phyloP scores from a whole-genome alignment of 2,329 filamentous ascomycete species.

The Fusarium pseudocircinatum region DNA sequence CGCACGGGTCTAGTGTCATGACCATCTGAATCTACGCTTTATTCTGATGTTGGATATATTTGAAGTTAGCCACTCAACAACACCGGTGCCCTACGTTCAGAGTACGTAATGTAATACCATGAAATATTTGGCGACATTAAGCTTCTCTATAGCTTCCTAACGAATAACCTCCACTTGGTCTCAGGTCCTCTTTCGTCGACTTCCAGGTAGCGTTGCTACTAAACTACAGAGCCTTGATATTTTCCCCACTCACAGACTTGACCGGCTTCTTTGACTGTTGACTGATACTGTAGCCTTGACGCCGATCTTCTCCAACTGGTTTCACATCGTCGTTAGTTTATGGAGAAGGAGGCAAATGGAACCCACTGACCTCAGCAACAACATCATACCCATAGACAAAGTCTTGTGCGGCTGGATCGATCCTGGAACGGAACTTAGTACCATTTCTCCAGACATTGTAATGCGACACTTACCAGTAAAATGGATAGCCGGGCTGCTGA shows the following conservation, averaged over 20 bases:
- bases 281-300: background rate
- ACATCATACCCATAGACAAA: background rate
- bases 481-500: background rate
- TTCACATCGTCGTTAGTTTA: background rate
- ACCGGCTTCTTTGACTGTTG: background rate
- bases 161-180: background rate
- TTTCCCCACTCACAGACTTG: background rate
- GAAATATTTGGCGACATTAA: background rate
- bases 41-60: no score
- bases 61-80: background rate
- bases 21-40: background rate
- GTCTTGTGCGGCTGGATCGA: background rate
- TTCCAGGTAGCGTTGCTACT: no score
- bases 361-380: background rate
- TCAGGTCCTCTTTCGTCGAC: no score
- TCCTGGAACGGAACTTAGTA: background rate
- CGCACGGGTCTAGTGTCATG: background rate
- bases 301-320: background rate
- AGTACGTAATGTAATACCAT: background rate
- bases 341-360: background rate
- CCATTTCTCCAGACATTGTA: background rate
- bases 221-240: no score
- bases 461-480: background rate
- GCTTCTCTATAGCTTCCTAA: background rate
- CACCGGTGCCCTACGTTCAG: no score